Evolutionary conservation across 2,329 filamentous ascomycete species (phyloP).

Genomic region (Aspergillus clavatus): DNA sequence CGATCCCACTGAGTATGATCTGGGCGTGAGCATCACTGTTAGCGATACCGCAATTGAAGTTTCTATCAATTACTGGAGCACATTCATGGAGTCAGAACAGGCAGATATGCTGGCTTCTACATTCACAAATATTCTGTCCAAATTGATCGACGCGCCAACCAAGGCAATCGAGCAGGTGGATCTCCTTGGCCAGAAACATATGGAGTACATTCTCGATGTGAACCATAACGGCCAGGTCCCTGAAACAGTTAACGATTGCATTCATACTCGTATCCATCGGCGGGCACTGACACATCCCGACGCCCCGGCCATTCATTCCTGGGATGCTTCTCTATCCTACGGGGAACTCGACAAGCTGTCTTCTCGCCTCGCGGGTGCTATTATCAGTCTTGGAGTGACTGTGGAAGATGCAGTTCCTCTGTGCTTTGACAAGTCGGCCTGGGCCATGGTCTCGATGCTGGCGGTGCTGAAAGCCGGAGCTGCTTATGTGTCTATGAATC

Average conservation of each 20-base stretch:
- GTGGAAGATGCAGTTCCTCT: conserved; percentile 4
- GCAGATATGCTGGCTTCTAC: not conserved
- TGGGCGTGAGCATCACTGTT: not conserved
- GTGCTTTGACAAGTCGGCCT: conserved; percentile 8
- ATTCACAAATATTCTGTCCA: not conserved
- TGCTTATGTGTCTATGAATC: conserved; percentile 3
- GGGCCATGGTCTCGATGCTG: conserved; percentile 7
- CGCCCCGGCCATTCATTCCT: conserved; percentile 7
- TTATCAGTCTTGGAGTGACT: conserved; percentile 22
- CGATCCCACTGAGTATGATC: not conserved
- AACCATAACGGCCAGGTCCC: not conserved
- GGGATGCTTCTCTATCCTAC: conserved; percentile 10
- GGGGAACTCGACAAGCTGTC: conserved; percentile 15
- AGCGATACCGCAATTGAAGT: not conserved
- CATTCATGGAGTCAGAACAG: not conserved
- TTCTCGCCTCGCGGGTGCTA: conserved; percentile 20
- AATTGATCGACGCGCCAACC: not conserved
- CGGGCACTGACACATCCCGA: not conserved
- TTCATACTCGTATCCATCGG: not conserved
- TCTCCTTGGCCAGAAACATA: not conserved
- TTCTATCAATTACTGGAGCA: not conserved
- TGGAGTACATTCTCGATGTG: not conserved
- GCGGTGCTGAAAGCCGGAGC: conserved; percentile 10
- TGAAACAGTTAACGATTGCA: not conserved
- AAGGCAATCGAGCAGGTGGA: not conserved